These are phyloP conservation scores for Alternaria sp. DNA, from an alignment of 2,329 filamentous ascomycete genomes.

Conservation along the genomic window DNA sequence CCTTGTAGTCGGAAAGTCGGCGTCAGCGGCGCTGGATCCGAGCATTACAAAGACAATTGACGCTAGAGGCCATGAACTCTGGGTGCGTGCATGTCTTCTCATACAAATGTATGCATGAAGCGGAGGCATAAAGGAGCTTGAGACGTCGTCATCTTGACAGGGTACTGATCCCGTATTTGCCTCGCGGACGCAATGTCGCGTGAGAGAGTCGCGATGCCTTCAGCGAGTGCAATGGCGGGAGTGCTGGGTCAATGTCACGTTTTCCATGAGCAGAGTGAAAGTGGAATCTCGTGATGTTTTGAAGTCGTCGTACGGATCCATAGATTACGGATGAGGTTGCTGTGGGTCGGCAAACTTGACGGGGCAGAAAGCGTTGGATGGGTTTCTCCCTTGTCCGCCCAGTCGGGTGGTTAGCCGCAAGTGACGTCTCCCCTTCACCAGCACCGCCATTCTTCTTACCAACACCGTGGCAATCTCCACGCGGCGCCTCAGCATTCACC, in stretches of 20 bases:
- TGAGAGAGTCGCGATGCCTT: neutral
- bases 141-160: neutral
- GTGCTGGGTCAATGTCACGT: neutral
- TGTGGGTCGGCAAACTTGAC: conserved; percentile 4
- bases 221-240: neutral
- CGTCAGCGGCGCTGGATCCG: conserved; percentile 6
- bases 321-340: neutral
- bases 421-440: conserved; percentile 30
- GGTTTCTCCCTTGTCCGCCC: conserved; percentile 19
- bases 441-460: conserved; percentile 23
- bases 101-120: neutral
- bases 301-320: neutral
- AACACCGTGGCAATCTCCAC: conserved; percentile 26
- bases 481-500: conserved; percentile 12
- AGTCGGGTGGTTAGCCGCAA: conserved; percentile 32
- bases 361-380: neutral
- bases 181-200: neutral
- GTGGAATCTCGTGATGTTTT: neutral
- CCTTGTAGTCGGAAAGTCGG: conserved; percentile 7
- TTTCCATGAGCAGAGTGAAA: neutral
- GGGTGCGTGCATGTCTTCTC: neutral
- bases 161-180: neutral
- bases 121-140: neutral
- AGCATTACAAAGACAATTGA: conserved; percentile 1
- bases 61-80: neutral